Conservation (phyloP, 768 basidiomycete genomes). For the Rhodotorula graminis region DNA sequence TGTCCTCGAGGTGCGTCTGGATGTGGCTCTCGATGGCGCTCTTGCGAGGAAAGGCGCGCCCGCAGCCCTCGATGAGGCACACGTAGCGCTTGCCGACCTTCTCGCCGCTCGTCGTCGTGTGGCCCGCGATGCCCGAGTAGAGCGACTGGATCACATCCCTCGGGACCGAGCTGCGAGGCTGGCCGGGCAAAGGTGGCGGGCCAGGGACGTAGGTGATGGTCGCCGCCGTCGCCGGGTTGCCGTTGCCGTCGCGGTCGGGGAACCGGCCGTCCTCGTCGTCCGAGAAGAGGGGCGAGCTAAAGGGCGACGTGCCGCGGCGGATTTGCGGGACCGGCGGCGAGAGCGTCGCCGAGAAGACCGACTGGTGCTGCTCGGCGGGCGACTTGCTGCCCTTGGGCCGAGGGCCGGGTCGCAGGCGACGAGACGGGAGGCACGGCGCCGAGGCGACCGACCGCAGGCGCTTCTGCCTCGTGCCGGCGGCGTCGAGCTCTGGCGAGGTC, state of each 20-base stretch:
- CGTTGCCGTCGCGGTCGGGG: conserved; percentile 16
- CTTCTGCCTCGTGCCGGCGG: conserved; percentile 8
- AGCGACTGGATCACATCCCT: conserved; percentile 45
- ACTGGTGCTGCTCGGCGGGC: conserved; percentile 41
- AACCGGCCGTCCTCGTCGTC: conserved; percentile 20
- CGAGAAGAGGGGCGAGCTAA: conserved; percentile 22
- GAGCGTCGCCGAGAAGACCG: conserved; percentile 33
- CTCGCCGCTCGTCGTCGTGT: conserved; percentile 16
- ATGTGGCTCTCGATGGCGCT: conserved; percentile 51
- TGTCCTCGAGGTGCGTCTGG: conserved; percentile 52
- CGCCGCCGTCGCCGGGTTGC: conserved; percentile 4
- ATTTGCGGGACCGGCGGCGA: conserved; percentile 33
- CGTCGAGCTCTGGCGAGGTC: conserved; percentile 39
- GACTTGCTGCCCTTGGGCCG: conserved; percentile 46
- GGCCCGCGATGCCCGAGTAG: conserved; percentile 43
- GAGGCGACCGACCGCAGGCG: conserved; percentile 37
- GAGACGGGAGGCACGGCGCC: conserved; percentile 26
- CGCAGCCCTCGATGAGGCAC: conserved; percentile 45
- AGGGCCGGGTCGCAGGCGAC: conserved; percentile 47
- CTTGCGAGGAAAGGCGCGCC: conserved; percentile 43
- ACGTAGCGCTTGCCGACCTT: conserved; percentile 41
- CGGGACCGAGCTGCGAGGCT: conserved; percentile 28
- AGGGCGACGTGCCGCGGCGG: conserved; percentile 27
- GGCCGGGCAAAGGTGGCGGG: conserved; percentile 14
- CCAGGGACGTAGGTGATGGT: conserved; percentile 31